Conservation (phyloP, 495 filamentous ascomycete species). For the Ascobolus immersus region DNA sequence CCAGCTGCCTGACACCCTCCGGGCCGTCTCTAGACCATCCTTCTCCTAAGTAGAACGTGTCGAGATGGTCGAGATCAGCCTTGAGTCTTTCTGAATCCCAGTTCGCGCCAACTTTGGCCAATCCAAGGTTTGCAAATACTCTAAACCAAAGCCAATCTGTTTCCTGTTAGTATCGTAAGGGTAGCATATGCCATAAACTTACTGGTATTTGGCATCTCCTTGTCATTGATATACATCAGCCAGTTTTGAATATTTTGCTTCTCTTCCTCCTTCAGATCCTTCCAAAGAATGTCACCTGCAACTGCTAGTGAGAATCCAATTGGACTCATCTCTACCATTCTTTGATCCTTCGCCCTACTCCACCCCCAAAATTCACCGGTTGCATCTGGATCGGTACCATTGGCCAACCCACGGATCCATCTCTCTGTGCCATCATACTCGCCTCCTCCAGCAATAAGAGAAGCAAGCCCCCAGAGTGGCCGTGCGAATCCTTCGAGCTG, state of each 20-base stretch:
- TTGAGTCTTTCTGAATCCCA: conserved; percentile 41
- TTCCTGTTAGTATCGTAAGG: not conserved
- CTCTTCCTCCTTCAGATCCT: conserved; percentile 31
- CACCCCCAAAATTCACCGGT: conserved; percentile 45
- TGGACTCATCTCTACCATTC: conserved; percentile 71
- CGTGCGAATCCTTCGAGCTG: conserved; percentile 53
- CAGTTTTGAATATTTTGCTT: conserved; percentile 36
- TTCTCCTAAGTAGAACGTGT: conserved; percentile 53
- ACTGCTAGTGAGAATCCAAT: conserved; percentile 23
- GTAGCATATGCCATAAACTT: not conserved
- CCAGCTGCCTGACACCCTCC: conserved; percentile 51
- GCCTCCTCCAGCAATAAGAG: conserved; percentile 37
- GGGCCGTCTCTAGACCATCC: conserved; percentile 66
- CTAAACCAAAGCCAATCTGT: conserved; percentile 50
- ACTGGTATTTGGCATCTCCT: conserved; percentile 40
- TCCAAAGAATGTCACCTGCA: conserved; percentile 30
- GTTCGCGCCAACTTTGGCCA: conserved; percentile 41
- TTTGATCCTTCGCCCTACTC: conserved; percentile 45
- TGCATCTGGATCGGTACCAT: conserved; percentile 37
- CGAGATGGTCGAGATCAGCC: conserved; percentile 47
- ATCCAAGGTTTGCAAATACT: conserved; percentile 54
- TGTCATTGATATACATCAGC: conserved; percentile 49
- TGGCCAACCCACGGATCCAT: conserved; percentile 41
- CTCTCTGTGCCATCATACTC: conserved; percentile 33
- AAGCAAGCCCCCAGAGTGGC: conserved; percentile 48